phyloP scores from a whole-genome alignment of 495 filamentous ascomycete genomes.

The Hyphodiscus hymeniophilus region DNA sequence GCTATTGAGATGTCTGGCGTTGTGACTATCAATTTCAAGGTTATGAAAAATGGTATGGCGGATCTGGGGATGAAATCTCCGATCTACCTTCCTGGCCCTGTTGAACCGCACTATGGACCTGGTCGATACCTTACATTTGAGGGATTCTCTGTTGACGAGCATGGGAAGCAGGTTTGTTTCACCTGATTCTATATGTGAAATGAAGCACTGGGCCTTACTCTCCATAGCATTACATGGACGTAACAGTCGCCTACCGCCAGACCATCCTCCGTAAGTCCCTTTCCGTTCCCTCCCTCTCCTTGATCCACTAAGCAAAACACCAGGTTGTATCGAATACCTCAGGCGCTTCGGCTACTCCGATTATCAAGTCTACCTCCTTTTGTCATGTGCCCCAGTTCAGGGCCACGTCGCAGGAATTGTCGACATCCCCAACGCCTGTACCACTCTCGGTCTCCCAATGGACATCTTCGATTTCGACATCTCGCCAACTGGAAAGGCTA shows the following conservation, averaged over 20 bases:
- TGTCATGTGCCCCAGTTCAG: conserved; percentile 86
- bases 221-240: conserved; percentile 41
- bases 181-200: too few relatives aligned
- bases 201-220: background rate
- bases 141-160: conserved; percentile 87
- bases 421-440: conserved; percentile 78
- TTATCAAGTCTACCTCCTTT: conserved; percentile 85
- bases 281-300: background rate
- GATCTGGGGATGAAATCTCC: conserved; percentile 77
- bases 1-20: conserved; percentile 95
- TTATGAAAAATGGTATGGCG: conserved; percentile 77
- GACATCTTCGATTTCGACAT: conserved; percentile 98
- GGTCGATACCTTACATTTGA: conserved; percentile 87
- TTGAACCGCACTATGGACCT: conserved; percentile 86
- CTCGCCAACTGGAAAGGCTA: conserved; percentile 51
- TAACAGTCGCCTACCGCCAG: conserved; percentile 87
- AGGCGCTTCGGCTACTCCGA: conserved; percentile 63
- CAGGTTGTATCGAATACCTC: conserved; percentile 68
- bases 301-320: background rate
- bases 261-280: conserved; percentile 52
- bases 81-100: conserved; percentile 83
- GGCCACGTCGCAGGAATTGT: conserved; percentile 92
- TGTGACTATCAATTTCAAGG: conserved; percentile 84
- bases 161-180: conserved; percentile 53
- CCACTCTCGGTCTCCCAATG: conserved; percentile 81